Conservation (phyloP, 352 stramenopile species). For the Phytopythium vexans region DNA sequence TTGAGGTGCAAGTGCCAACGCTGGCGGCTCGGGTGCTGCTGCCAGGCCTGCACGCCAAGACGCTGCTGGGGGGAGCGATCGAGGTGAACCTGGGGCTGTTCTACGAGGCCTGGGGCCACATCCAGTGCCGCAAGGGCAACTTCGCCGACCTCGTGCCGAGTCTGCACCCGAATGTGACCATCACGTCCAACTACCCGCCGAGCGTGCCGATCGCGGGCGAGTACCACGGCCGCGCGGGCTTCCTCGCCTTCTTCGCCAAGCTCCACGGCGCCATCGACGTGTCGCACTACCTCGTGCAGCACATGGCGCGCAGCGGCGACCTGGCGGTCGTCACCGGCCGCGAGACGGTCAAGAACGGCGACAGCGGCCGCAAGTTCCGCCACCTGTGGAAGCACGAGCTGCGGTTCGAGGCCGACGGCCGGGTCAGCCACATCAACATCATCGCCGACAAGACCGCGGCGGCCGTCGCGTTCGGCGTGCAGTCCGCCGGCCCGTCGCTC, state of each 20-base stretch:
- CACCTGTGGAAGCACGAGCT: slow-evolving; percentile 85
- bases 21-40: slow-evolving; percentile 20
- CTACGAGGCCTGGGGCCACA: slow-evolving; percentile 73
- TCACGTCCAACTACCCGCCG: slow-evolving; percentile 77
- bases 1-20: slow-evolving; percentile 10
- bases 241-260: slow-evolving; percentile 70
- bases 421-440: slow-evolving; percentile 84
- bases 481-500: slow-evolving; percentile 51
- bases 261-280: slow-evolving; percentile 72
- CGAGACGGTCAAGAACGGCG: slow-evolving; percentile 67
- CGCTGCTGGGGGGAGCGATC: slow-evolving; percentile 52
- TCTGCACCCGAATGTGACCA: slow-evolving; percentile 70
- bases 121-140: slow-evolving; percentile 74
- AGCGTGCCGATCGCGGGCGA: slow-evolving; percentile 65
- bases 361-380: slow-evolving; percentile 69
- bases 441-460: slow-evolving; percentile 79
- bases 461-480: slow-evolving; percentile 68
- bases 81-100: slow-evolving; percentile 59
- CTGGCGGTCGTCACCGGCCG: slow-evolving; percentile 74
- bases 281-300: slow-evolving; percentile 61
- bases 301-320: slow-evolving; percentile 66
- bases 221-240: slow-evolving; percentile 57
- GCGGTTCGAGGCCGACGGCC: slow-evolving; percentile 72
- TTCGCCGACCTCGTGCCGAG: slow-evolving; percentile 75
- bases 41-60: slow-evolving; percentile 29